These are phyloP conservation scores for Curvularia sp. DNA, from an alignment of 2,329 filamentous ascomycete species.

Conservation along the genomic window DNA sequence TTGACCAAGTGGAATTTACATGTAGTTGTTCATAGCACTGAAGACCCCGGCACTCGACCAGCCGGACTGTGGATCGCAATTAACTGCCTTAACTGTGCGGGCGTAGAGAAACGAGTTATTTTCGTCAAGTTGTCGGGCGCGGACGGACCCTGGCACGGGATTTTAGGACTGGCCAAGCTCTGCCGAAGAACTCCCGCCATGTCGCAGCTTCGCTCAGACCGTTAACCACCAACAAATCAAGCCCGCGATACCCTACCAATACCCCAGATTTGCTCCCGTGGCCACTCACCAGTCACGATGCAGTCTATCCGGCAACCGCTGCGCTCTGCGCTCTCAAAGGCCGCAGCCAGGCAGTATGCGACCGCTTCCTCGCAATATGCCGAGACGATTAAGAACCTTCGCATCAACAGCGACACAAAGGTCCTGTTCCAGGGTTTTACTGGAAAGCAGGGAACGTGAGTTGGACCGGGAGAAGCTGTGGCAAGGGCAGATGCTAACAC, in stretches of 20 bases:
- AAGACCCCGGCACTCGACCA: background rate
- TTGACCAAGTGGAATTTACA: background rate
- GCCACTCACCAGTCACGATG: conserved; percentile 65
- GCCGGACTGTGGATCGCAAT: background rate
- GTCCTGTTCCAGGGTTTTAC: conserved; percentile 98
- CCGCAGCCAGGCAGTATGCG: conserved; percentile 79
- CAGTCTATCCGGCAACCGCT: conserved; percentile 81
- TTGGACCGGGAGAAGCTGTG: conserved; percentile 19
- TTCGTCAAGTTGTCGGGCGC: conserved; percentile 28
- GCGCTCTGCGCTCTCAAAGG: conserved; percentile 71
- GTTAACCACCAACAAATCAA: conserved; percentile 29
- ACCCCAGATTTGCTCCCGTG: conserved; percentile 36
- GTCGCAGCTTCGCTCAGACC: conserved; percentile 34
- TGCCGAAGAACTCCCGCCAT: conserved; percentile 31
- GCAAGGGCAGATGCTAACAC: conserved; percentile 24
- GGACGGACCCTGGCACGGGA: conserved; percentile 21
- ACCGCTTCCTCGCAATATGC: conserved; percentile 67
- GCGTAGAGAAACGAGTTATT: conserved; percentile 20
- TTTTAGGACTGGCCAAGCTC: conserved; percentile 31
- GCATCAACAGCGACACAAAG: conserved; percentile 92
- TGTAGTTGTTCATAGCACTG: background rate
- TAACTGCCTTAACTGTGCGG: background rate
- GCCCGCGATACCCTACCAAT: conserved; percentile 22
- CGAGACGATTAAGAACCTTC: conserved; percentile 71
- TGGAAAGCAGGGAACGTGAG: conserved; percentile 85